phyloP scores from a whole-genome alignment of 768 basidiomycete species.

The Tricholoma saponaceum region DNA sequence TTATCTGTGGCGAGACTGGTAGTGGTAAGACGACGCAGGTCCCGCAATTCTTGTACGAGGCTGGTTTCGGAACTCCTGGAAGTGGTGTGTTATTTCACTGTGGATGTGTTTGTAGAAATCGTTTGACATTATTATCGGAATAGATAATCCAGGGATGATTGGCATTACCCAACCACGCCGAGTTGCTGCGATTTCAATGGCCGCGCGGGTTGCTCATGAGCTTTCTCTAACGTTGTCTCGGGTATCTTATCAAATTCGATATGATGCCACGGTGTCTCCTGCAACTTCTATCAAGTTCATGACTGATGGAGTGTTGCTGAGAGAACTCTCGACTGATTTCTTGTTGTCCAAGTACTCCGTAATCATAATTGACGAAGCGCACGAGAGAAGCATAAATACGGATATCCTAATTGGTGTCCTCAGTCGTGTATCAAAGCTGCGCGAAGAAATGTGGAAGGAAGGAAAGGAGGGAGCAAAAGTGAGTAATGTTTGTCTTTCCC shows the following conservation, averaged over 20 bases:
- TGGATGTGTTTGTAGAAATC: neutral
- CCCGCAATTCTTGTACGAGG: slow-evolving; percentile 97
- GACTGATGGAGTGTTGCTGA: slow-evolving; percentile 96
- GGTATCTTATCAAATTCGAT: slow-evolving; percentile 97
- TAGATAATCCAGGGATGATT: slow-evolving; percentile 97
- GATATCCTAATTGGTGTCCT: slow-evolving; percentile 96
- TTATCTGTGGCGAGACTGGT: slow-evolving; percentile 91
- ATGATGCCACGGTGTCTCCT: slow-evolving; percentile 89
- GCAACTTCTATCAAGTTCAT: slow-evolving; percentile 97
- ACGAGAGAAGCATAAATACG: slow-evolving; percentile 97
- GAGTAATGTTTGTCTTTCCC: slow-evolving; percentile 2
- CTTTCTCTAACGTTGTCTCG: slow-evolving; percentile 76
- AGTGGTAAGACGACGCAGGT: slow-evolving; percentile 99
- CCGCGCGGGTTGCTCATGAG: slow-evolving; percentile 88
- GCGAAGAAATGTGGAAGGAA: slow-evolving; percentile 87
- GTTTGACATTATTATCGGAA: slow-evolving; percentile 2
- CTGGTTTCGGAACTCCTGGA: slow-evolving; percentile 81
- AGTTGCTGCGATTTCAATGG: slow-evolving; percentile 97
- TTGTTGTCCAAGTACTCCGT: slow-evolving; percentile 92
- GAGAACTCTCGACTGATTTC: slow-evolving; percentile 91
- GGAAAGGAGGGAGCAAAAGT: slow-evolving; percentile 72
- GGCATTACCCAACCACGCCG: slow-evolving; percentile 96
- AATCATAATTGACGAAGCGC: slow-evolving; percentile 96
- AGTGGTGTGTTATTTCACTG: slow-evolving; percentile 53
- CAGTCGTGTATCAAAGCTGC: slow-evolving; percentile 86